Conservation (phyloP, 306 rosid species). For the Ochetophila trinervis region DNA sequence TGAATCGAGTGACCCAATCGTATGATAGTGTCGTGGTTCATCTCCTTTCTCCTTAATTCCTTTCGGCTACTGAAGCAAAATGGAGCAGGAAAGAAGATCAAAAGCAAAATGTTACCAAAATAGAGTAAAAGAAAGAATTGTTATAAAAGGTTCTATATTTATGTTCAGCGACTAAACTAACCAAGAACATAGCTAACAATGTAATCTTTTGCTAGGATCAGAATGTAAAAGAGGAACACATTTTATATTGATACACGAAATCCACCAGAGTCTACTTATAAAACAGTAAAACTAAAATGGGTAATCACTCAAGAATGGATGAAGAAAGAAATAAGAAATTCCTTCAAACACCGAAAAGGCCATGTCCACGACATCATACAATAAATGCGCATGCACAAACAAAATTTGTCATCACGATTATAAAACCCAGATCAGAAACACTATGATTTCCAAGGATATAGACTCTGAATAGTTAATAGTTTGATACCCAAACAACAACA, state of each 20-base stretch:
- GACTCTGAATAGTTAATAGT: background rate
- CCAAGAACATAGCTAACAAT: background rate
- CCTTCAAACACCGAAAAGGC: background rate
- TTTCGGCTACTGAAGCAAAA: constrained; percentile 51
- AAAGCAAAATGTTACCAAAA: background rate
- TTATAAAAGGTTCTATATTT: constrained; percentile 8
- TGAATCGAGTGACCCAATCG: constrained; percentile 29
- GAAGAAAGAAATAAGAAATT: background rate
- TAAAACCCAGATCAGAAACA: constrained; percentile 18
- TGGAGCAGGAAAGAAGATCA: constrained; percentile 8
- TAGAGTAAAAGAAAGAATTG: background rate
- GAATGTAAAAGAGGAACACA: background rate
- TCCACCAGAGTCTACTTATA: background rate
- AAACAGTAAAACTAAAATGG: background rate
- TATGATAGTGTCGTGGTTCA: constrained; percentile 18
- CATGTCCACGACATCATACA: background rate
- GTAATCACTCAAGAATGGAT: background rate
- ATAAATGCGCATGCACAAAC: too few relatives aligned
- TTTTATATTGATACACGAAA: background rate
- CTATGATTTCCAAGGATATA: background rate
- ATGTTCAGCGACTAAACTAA: background rate
- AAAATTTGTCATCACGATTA: background rate
- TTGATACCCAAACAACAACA: too few relatives aligned
- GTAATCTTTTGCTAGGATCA: background rate
- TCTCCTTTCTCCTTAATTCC: constrained; percentile 45